phyloP scores from a whole-genome alignment of 2,329 filamentous ascomycete genomes.

The Claviceps citrina region DNA sequence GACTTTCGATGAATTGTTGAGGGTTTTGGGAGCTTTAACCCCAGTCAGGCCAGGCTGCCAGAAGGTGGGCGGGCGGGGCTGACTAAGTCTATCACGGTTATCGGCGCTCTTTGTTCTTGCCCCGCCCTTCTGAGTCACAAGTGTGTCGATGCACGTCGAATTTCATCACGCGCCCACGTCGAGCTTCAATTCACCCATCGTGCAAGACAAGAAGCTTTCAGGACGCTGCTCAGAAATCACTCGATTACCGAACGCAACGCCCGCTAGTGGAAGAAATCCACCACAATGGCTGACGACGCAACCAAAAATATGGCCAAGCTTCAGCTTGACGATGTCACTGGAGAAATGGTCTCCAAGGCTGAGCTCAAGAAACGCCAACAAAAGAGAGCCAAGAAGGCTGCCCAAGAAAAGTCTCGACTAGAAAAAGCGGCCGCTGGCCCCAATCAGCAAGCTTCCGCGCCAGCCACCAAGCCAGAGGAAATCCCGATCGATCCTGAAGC shows the following conservation, averaged over 20 bases:
- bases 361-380: slow-evolving; percentile 44
- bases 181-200: too few relatives aligned
- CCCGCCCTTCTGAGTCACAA: background rate
- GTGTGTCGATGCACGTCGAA: too few relatives aligned
- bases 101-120: background rate
- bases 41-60: too few relatives aligned
- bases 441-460: slow-evolving; percentile 22
- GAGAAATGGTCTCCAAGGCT: slow-evolving; percentile 48
- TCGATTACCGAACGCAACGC: background rate
- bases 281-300: slow-evolving; percentile 31
- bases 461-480: slow-evolving; percentile 20
- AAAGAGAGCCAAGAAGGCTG: slow-evolving; percentile 41
- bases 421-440: slow-evolving; percentile 59
- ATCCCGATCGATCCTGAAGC: slow-evolving; percentile 35
- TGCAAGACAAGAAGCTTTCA: background rate
- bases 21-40: too few relatives aligned
- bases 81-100: too few relatives aligned
- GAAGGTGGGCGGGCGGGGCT: too few relatives aligned
- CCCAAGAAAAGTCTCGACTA: slow-evolving; percentile 56
- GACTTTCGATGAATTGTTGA: background rate
- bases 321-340: slow-evolving; percentile 45
- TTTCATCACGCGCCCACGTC: too few relatives aligned
- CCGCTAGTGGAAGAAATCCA: background rate
- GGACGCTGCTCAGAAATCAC: background rate
- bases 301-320: slow-evolving; percentile 38